These are phyloP conservation scores for Mycena latifolia DNA, from an alignment of 768 basidiomycete genomes.

Conservation along the genomic window DNA sequence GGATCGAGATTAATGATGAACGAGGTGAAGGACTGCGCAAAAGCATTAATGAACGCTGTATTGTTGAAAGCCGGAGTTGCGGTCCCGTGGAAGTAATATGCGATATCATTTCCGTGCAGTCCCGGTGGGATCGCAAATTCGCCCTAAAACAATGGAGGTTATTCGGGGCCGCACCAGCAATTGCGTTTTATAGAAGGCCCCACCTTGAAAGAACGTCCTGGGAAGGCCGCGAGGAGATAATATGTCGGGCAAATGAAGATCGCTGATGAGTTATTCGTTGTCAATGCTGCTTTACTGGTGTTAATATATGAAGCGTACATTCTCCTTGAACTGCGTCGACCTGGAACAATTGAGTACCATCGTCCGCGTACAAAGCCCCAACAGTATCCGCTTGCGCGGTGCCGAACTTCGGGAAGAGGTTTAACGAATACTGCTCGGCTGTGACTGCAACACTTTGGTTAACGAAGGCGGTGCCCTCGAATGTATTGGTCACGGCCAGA, in stretches of 20 bases:
- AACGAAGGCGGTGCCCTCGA: conserved; percentile 48
- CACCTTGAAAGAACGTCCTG: conserved; percentile 48
- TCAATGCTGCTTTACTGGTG: too few relatives aligned
- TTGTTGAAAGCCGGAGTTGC: conserved; percentile 28
- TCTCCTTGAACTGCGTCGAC: conserved; percentile 42
- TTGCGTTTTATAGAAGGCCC: too few relatives aligned
- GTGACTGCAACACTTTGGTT: conserved; percentile 31
- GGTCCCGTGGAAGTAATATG: conserved; percentile 44
- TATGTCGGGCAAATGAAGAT: conserved; percentile 53
- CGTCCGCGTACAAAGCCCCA: conserved; percentile 32
- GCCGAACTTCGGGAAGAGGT: conserved; percentile 42
- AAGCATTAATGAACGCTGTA: conserved; percentile 26
- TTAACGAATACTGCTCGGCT: conserved; percentile 36
- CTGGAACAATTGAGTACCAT: conserved; percentile 37
- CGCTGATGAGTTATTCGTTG: conserved; percentile 40
- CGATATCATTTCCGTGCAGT: conserved; percentile 39
- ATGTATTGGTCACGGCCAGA: conserved; percentile 42
- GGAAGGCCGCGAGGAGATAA: conserved; percentile 45
- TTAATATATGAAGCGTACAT: conserved; percentile 41
- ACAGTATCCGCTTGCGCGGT: conserved; percentile 23
- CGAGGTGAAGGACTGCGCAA: conserved; percentile 31
- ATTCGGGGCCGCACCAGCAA: not conserved
- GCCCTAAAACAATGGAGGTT: conserved; percentile 29
- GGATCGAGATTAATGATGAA: too few relatives aligned
- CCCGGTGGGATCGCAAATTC: conserved; percentile 46